Conservation (phyloP, 306 rosid genomes). For the Vicia villosa region DNA sequence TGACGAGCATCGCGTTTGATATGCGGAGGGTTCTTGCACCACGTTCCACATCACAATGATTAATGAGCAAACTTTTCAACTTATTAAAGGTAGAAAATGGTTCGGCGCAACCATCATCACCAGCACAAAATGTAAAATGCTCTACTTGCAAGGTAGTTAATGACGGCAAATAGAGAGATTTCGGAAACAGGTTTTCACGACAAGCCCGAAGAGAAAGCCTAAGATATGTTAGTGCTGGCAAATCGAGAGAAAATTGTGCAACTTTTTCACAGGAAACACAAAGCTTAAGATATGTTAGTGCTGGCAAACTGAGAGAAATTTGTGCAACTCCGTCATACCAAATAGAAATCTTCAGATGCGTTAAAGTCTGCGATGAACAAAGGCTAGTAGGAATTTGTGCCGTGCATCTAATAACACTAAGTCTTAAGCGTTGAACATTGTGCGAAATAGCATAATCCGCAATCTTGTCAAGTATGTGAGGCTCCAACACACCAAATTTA, state of each 20-base stretch:
- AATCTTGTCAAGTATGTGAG: not conserved
- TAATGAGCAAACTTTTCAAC: not conserved
- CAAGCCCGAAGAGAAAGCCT: not conserved
- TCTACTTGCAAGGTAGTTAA: not conserved
- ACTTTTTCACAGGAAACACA: too few relatives aligned
- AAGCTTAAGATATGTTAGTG: conserved; percentile 11
- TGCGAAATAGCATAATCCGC: conserved; percentile 23
- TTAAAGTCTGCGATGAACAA: conserved; percentile 1
- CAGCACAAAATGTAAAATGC: not conserved
- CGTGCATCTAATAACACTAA: not conserved
- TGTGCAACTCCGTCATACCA: too few relatives aligned
- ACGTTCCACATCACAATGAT: not conserved
- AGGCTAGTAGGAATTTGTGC: not conserved
- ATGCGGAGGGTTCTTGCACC: conserved; percentile 7
- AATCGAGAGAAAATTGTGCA: too few relatives aligned
- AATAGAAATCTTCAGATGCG: not conserved
- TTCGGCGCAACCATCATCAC: not conserved
- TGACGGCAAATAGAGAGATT: not conserved
- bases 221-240: too few relatives aligned
- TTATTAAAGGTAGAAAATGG: not conserved
- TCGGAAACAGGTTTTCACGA: not conserved
- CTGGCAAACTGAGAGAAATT: too few relatives aligned
- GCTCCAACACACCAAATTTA: not conserved
- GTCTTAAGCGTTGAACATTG: conserved; percentile 7
- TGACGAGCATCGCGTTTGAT: not conserved